Evolutionary conservation across 1,284 basidiomycete genomes (phyloP).

Genomic region (Vanrija humicola): DNA sequence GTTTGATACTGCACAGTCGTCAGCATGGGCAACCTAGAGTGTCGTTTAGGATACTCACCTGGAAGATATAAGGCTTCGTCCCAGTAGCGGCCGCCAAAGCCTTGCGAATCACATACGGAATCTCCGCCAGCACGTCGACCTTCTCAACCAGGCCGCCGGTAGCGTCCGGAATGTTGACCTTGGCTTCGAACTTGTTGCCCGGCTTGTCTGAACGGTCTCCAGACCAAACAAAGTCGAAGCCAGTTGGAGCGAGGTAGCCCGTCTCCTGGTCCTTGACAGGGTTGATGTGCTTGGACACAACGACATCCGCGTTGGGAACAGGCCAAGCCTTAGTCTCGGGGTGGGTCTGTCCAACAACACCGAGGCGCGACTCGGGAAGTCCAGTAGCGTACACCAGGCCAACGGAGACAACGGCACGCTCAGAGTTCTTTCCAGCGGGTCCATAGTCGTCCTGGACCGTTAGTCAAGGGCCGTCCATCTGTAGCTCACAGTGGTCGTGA

Average conservation of each 20-base stretch:
- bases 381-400: conserved; percentile 54
- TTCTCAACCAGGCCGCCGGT: conserved; percentile 81
- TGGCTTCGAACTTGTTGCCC: conserved; percentile 56
- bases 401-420: conserved; percentile 75
- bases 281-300: conserved; percentile 66
- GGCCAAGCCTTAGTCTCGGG: conserved; percentile 54
- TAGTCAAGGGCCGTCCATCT: neutral
- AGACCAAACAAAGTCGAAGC: conserved; percentile 73
- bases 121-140: conserved; percentile 93
- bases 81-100: conserved; percentile 52
- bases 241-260: conserved; percentile 71
- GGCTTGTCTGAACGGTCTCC: conserved; percentile 58
- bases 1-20: conserved; percentile 66
- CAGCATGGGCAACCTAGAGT: neutral
- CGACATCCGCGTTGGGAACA: conserved; percentile 56
- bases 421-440: conserved; percentile 67
- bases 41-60: conserved; percentile 28
- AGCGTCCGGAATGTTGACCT: conserved; percentile 57
- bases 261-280: conserved; percentile 65
- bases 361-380: conserved; percentile 16
- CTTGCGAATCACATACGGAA: conserved; percentile 70
- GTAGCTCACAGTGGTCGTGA: conserved; percentile 66
- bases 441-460: conserved; percentile 59
- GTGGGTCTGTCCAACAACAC: conserved; percentile 61
- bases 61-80: conserved; percentile 55